A percentile compares a stretch with the other conserved stretches of the same genome.
These are phyloP conservation scores for Candida chilensis DNA, from an alignment of 805 yeast genomes.

Conservation along the genomic window DNA sequence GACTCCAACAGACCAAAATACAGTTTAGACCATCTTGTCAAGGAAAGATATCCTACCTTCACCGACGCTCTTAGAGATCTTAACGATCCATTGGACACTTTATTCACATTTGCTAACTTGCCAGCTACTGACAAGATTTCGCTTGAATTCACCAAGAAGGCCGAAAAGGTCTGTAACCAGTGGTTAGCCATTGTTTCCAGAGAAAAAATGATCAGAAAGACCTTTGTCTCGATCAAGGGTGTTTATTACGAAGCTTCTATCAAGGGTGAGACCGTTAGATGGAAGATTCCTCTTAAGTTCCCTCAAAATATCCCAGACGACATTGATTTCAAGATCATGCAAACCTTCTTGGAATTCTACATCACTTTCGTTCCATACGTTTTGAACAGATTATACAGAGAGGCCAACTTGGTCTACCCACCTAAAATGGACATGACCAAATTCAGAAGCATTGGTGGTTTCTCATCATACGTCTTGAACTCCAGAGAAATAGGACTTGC, in stretches of 20 bases:
- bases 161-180: slow-evolving; percentile 79
- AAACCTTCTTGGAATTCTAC: slow-evolving; percentile 92
- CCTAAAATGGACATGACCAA: slow-evolving; percentile 71
- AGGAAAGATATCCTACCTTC: slow-evolving; percentile 93
- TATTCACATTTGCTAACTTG: slow-evolving; percentile 87
- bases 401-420: slow-evolving; percentile 81
- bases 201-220: slow-evolving; percentile 75
- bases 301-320: slow-evolving; percentile 93
- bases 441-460: slow-evolving; percentile 83
- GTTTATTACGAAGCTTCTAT: slow-evolving; percentile 88
- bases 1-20: slow-evolving; percentile 78
- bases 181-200: slow-evolving; percentile 93
- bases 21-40: slow-evolving; percentile 81
- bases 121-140: slow-evolving; percentile 86
- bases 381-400: slow-evolving; percentile 77
- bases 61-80: slow-evolving; percentile 86
- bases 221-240: slow-evolving; percentile 94
- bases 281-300: slow-evolving; percentile 96
- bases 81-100: slow-evolving; percentile 93
- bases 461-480: slow-evolving; percentile 75
- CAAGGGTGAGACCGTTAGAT: slow-evolving; percentile 86
- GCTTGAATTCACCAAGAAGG: slow-evolving; percentile 77
- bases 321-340: slow-evolving; percentile 93
- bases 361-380: slow-evolving; percentile 87
- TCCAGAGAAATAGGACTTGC: slow-evolving; percentile 19